Conservation (phyloP, 192 early-diverging fungal species). For the Podila verticillata region DNA sequence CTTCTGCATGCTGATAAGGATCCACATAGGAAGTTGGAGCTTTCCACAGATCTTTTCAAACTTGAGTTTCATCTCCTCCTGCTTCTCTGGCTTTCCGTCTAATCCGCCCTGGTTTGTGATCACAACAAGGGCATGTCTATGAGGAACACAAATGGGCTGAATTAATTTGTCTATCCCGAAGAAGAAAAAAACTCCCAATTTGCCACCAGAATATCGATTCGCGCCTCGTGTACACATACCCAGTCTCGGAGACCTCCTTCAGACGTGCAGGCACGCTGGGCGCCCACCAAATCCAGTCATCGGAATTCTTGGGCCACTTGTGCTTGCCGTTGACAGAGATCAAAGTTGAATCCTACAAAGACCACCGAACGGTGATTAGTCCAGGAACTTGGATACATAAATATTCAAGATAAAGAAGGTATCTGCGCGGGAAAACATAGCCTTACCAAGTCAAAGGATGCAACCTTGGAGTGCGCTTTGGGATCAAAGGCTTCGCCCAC, state of each 20-base stretch:
- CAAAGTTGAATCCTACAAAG: slow-evolving; percentile 76
- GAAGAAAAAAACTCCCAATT: not conserved
- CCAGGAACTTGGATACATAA: not conserved
- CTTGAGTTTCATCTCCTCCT: slow-evolving; percentile 63
- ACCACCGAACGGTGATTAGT: not conserved
- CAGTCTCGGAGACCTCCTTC: slow-evolving; percentile 65
- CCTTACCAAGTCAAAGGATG: slow-evolving; percentile 74
- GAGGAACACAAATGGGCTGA: slow-evolving; percentile 9
- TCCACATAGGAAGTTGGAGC: slow-evolving; percentile 68
- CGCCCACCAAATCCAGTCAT: slow-evolving; percentile 86
- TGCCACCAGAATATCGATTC: slow-evolving; percentile 19
- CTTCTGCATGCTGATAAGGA: slow-evolving; percentile 77
- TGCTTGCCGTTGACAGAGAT: slow-evolving; percentile 70
- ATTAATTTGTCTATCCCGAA: not conserved
- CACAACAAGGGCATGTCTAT: slow-evolving; percentile 73
- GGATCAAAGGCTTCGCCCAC: slow-evolving; percentile 42
- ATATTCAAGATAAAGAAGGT: not conserved
- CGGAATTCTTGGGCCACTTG: slow-evolving; percentile 67
- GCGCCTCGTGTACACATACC: slow-evolving; percentile 52
- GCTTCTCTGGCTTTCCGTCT: slow-evolving; percentile 34
- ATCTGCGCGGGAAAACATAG: not conserved
- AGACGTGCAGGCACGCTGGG: slow-evolving; percentile 66
- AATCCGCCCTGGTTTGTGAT: slow-evolving; percentile 81
- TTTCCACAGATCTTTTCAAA: slow-evolving; percentile 49
- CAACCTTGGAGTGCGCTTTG: slow-evolving; percentile 56